These are phyloP conservation scores for Parasitella parasitica DNA, from an alignment of 371 early-diverging fungal species.

Conservation along the genomic window DNA sequence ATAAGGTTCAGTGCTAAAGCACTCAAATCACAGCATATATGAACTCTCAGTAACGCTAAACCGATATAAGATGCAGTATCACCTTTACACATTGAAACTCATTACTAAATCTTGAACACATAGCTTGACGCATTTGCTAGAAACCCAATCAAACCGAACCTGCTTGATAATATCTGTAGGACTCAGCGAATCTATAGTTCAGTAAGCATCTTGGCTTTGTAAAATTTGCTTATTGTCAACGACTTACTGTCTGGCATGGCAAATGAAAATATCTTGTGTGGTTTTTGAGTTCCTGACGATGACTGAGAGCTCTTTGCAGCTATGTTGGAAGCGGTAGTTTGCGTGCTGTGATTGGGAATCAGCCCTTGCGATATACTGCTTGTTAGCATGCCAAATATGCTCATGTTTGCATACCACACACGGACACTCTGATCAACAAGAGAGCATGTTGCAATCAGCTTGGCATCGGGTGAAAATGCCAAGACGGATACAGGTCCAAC, in stretches of 20 bases:
- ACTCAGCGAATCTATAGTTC: conserved; percentile 27
- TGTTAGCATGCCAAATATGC: conserved; percentile 73
- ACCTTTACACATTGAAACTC: conserved; percentile 63
- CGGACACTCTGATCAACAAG: conserved; percentile 68
- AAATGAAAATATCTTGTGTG: conserved; percentile 64
- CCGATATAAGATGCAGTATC: no score
- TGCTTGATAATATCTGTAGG: conserved; percentile 48
- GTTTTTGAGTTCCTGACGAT: conserved; percentile 38
- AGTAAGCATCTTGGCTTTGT: not conserved
- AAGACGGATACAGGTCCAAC: conserved; percentile 65
- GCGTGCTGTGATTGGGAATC: conserved; percentile 1
- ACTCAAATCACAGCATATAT: no score
- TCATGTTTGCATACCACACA: conserved; percentile 75
- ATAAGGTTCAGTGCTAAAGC: no score
- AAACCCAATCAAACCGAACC: conserved; percentile 71
- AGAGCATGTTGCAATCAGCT: conserved; percentile 75
- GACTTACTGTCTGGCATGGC: conserved; percentile 58
- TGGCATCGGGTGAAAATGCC: conserved; percentile 80
- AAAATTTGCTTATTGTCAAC: conserved; percentile 1
- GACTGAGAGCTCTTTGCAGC: not conserved
- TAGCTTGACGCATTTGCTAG: conserved; percentile 64
- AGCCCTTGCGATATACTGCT: conserved; percentile 50
- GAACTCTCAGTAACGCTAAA: no score
- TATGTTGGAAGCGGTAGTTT: not conserved
- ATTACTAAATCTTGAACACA: conserved; percentile 55